A percentile compares a stretch with the other conserved stretches of the same genome.
phyloP scores from a whole-genome alignment of 208 protist genomes.

The Endotrypanum monterogeii region DNA sequence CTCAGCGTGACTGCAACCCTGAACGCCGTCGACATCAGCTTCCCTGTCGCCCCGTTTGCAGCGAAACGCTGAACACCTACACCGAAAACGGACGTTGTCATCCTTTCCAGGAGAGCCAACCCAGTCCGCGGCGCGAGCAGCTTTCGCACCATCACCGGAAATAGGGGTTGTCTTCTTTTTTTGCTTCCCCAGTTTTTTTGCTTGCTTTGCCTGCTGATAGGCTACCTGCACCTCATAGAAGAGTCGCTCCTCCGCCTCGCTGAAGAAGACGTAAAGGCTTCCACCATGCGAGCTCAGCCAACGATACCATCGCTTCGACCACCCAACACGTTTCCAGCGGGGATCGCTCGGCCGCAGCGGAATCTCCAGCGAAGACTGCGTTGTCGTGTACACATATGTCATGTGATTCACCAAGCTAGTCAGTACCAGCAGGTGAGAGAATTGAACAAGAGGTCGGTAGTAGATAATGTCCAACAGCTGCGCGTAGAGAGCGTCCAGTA shows the following conservation, averaged over 20 bases:
- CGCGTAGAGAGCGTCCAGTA: conserved; percentile 49
- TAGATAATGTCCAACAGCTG: conserved; percentile 62
- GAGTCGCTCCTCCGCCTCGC: conserved; percentile 63
- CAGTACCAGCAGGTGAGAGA: conserved; percentile 66
- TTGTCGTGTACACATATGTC: conserved; percentile 78
- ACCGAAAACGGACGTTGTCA: background rate
- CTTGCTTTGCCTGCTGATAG: conserved; percentile 20
- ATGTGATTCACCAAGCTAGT: conserved; percentile 74
- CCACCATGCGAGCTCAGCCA: conserved; percentile 82
- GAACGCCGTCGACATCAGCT: background rate
- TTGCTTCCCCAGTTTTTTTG: background rate
- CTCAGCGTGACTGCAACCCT: background rate
- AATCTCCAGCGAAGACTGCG: conserved; percentile 48
- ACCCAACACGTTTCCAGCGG: conserved; percentile 65
- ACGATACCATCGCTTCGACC: conserved; percentile 75
- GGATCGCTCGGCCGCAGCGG: conserved; percentile 65
- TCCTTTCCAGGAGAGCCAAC: background rate
- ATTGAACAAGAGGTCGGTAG: conserved; percentile 68
- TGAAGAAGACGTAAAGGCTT: conserved; percentile 81
- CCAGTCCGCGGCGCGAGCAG: background rate
- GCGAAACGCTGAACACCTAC: background rate
- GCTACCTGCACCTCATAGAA: conserved; percentile 62
- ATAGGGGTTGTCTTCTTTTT: background rate
- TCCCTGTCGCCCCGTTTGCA: background rate
- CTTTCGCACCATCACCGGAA: background rate